Conservation (phyloP, 1,139 yeast genomes). For the Blastobotrys ciferrii region DNA sequence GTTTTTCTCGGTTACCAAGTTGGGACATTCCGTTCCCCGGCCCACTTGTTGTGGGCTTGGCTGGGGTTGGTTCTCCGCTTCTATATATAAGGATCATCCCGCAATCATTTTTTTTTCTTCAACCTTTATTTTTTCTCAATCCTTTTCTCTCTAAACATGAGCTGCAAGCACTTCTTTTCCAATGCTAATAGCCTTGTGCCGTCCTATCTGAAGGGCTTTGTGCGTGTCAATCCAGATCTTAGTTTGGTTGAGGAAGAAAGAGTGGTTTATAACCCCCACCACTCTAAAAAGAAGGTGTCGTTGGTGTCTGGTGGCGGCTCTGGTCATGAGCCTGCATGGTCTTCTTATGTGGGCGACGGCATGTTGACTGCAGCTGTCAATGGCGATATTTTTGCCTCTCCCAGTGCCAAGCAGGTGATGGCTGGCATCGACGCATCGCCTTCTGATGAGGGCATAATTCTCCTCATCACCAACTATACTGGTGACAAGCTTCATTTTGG, state of each 20-base stretch:
- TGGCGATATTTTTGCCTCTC: slow-evolving; percentile 49
- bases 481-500: slow-evolving; percentile 63
- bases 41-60: too few species aligned
- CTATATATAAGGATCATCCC: neutral
- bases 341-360: slow-evolving; percentile 47
- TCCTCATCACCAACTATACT: slow-evolving; percentile 58
- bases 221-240: slow-evolving; percentile 35
- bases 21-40: too few species aligned
- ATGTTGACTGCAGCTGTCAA: slow-evolving; percentile 48
- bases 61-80: too few species aligned
- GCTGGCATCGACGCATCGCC: slow-evolving; percentile 39
- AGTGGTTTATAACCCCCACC: slow-evolving; percentile 39
- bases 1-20: too few species aligned
- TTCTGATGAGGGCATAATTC: slow-evolving; percentile 46
- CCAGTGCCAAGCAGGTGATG: slow-evolving; percentile 44
- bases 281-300: slow-evolving; percentile 36
- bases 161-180: slow-evolving; percentile 38
- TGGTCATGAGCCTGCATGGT: slow-evolving; percentile 50
- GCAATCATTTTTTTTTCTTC: neutral
- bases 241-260: slow-evolving; percentile 39
- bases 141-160: neutral
- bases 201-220: slow-evolving; percentile 31
- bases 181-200: slow-evolving; percentile 31
- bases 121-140: neutral
- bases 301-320: slow-evolving; percentile 48